A percentile compares a stretch with the other conserved stretches of the same genome.
Evolutionary conservation across 192 early-diverging fungal species (phyloP).

Genomic region (Mortierella alpina): DNA sequence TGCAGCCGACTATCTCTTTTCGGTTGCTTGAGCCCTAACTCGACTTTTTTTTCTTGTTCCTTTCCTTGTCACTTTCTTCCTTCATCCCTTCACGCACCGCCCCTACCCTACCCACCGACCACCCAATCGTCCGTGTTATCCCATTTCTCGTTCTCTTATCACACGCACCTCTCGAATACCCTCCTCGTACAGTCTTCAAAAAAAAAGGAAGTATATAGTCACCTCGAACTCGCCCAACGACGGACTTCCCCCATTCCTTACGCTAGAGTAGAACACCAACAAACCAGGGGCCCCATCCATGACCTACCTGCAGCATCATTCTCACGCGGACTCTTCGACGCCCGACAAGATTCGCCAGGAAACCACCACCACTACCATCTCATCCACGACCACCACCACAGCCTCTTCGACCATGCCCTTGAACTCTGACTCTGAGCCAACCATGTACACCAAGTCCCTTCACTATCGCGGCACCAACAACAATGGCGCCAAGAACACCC

Average conservation of each 20-base stretch:
- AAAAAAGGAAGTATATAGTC: background rate
- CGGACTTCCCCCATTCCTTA: background rate
- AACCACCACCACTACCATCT: conserved; percentile 46
- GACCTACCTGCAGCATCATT: conserved; percentile 39
- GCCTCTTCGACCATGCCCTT: conserved; percentile 42
- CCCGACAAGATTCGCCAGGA: conserved; percentile 50
- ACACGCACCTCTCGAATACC: background rate
- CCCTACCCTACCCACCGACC: background rate
- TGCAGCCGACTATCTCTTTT: no score
- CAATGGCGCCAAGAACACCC: conserved; percentile 20
- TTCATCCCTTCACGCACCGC: background rate
- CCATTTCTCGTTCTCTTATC: conserved; percentile 2
- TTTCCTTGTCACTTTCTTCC: background rate
- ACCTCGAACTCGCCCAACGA: background rate
- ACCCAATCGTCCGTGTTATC: background rate
- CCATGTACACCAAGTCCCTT: conserved; percentile 27
- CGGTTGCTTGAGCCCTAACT: no score
- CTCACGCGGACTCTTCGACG: conserved; percentile 10
- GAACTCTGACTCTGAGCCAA: conserved; percentile 46
- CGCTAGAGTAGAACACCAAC: conserved; percentile 9
- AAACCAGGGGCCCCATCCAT: conserved; percentile 8
- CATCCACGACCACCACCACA: conserved; percentile 40
- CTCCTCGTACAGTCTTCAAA: background rate
- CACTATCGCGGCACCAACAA: conserved; percentile 13
- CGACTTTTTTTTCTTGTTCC: background rate